phyloP scores from a whole-genome alignment of 164 flowering plant genomes.

The Liriodendron chinense region DNA sequence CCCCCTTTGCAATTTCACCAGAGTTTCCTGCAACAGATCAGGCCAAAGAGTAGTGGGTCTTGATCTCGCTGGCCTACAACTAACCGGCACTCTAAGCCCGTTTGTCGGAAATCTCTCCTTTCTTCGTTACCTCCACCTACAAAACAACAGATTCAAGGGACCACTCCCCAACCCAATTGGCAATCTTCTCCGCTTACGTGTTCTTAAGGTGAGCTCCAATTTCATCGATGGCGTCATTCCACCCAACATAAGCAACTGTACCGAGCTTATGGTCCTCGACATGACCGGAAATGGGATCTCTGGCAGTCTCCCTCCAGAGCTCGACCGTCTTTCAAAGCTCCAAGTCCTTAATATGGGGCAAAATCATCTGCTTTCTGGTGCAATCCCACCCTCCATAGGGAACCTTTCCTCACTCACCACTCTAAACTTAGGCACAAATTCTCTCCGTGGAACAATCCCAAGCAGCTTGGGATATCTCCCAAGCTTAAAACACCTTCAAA shows the following conservation, averaged over 20 bases:
- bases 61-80: conserved; percentile 16
- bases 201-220: conserved; percentile 36
- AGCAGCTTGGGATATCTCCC: no score
- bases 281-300: no score
- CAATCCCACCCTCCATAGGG: no score
- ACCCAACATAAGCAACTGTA: conserved; percentile 17
- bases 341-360: no score
- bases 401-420: no score
- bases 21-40: conserved; percentile 19
- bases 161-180: conserved; percentile 29
- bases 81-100: conserved; percentile 34
- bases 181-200: conserved; percentile 26
- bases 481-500: no score
- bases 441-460: no score
- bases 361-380: no score
- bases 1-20: no score
- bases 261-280: conserved; percentile 23
- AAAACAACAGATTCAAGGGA: conserved; percentile 31
- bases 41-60: conserved; percentile 26
- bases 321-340: no score
- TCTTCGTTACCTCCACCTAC: conserved; percentile 33
- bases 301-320: no score
- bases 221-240: conserved; percentile 32
- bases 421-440: no score
- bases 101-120: conserved; percentile 42